A percentile compares a stretch with the other conserved stretches of the same genome.
Conservation (phyloP, 768 basidiomycete species). For the Phaeolepiota aurea region DNA sequence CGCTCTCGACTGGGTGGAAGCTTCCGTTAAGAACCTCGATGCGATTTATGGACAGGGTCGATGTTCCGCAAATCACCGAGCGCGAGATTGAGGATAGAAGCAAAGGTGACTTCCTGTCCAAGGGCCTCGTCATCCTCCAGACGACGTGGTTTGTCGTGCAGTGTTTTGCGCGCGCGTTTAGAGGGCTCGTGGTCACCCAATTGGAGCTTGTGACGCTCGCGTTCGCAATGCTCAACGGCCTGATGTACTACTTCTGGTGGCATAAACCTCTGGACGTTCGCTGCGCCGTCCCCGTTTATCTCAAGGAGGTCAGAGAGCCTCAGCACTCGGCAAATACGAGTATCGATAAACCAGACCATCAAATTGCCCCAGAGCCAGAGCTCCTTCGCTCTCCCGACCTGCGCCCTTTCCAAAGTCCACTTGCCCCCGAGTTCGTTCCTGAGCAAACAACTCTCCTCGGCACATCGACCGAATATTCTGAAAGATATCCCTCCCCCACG, state of each 20-base stretch:
- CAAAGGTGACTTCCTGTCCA: conserved; percentile 16
- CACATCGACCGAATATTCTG: no score
- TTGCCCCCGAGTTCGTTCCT: no score
- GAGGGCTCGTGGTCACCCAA: conserved; percentile 13
- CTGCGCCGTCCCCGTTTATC: neutral
- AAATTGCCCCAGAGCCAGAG: no score
- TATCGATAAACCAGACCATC: no score
- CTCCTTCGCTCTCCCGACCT: no score
- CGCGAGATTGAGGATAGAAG: conserved; percentile 15
- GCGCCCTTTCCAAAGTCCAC: no score
- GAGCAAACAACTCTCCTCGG: no score
- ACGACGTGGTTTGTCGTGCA: conserved; percentile 17
- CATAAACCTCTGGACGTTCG: neutral
- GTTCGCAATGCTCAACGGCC: conserved; percentile 13
- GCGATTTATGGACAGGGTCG: neutral
- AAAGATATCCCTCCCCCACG: no score
- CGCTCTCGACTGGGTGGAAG: no score
- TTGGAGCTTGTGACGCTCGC: conserved; percentile 20
- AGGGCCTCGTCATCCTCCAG: conserved; percentile 16
- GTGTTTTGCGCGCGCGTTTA: conserved; percentile 9
- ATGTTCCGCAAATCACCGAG: neutral
- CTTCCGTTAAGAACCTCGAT: no score
- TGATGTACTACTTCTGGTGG: conserved; percentile 21
- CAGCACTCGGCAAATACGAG: no score
- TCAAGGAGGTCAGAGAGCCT: no score